Evolutionary conservation across 192 early-diverging fungal species (phyloP), one percentile per base, ranked within the genome.

Genomic region (Mortierella hygrophila): DNA sequence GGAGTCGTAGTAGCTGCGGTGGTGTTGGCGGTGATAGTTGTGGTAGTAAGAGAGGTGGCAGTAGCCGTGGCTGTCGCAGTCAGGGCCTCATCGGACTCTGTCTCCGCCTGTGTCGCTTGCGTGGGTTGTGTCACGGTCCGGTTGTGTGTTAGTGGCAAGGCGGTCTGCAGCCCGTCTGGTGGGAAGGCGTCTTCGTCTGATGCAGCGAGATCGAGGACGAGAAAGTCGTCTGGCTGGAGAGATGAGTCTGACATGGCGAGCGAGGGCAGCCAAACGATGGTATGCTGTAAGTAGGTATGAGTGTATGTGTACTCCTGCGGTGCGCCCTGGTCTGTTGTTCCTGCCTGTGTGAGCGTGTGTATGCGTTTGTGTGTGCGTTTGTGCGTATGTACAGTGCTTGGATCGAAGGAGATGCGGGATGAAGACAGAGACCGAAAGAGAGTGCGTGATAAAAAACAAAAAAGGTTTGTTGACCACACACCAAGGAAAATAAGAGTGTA

Each of bases 161-260:
- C 44, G 13, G 44, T 46, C 11, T 46, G 44, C 44, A 46, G 44
- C 44, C 10, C 44, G 13, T 46, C 44, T 46, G 44, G 44, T 15
- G 44, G 9, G 11, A 46, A 46, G 44, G 10, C 26, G 10, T 75
- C 76, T 65, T 78, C 23, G 32, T 75, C 73, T 65, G 46, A 42
- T 20, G 74, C 84, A 26, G 73, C 57, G 35, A 86, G 76, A 63
- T 86, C 84, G 41, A 86, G 72, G 74, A 81, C 75, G 29, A 86
- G 76, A 63, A 77, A 86, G 54, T 74, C 77, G 29, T 86, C 84
- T 55, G 84, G 71, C 37, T 86, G 84, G 35, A 42, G 75, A 13
- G 79, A 74, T 29, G 84, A 68, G 41, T 86, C 84, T 23, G 79
- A n/a, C 84, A 86, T 85, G 0, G 65, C 20, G 18, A 29, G 63